A percentile compares a stretch with the other conserved stretches of the same genome.
phyloP scores from a whole-genome alignment of 1,284 basidiomycete genomes.

The Trichosporon sp. region DNA sequence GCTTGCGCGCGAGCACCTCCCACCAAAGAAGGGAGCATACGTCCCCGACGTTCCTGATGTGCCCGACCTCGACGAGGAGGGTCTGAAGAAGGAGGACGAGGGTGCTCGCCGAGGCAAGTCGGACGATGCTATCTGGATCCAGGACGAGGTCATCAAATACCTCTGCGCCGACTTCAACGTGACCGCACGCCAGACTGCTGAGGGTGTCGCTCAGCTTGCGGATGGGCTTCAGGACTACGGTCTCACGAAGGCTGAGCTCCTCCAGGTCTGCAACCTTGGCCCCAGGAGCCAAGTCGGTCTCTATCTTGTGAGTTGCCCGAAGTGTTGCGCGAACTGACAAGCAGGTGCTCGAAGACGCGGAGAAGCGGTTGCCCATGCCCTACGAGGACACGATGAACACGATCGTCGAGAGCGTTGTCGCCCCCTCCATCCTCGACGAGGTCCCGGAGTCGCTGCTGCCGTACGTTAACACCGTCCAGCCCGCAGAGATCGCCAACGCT shows the following conservation, averaged over 20 bases:
- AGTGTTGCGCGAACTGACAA: background rate
- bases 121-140: conserved; percentile 82
- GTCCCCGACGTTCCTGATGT: conserved; percentile 44
- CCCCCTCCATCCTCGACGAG: conserved; percentile 39
- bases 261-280: conserved; percentile 85
- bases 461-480: conserved; percentile 32
- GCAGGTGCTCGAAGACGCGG: conserved; percentile 86
- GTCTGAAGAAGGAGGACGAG: conserved; percentile 59
- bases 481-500: conserved; percentile 30
- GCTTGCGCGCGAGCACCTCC: conserved; percentile 27
- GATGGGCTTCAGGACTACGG: conserved; percentile 68
- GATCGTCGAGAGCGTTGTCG: conserved; percentile 64
- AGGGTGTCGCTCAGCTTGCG: conserved; percentile 68
- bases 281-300: conserved; percentile 81
- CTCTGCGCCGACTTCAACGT: conserved; percentile 62
- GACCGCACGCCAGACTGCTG: conserved; percentile 67
- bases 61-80: conserved; percentile 48
- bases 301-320: conserved; percentile 71
- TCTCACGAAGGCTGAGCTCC: conserved; percentile 85
- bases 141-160: conserved; percentile 83
- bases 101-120: conserved; percentile 58
- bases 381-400: conserved; percentile 68
- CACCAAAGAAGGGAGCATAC: conserved; percentile 26
- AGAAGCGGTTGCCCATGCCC: conserved; percentile 66
- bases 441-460: conserved; percentile 38